Percentiles rank a stretch among this genome's conserved stretches.
These are phyloP conservation scores for Fusarium continuum DNA, from an alignment of 2,329 filamentous ascomycete species.

Conservation along the genomic window DNA sequence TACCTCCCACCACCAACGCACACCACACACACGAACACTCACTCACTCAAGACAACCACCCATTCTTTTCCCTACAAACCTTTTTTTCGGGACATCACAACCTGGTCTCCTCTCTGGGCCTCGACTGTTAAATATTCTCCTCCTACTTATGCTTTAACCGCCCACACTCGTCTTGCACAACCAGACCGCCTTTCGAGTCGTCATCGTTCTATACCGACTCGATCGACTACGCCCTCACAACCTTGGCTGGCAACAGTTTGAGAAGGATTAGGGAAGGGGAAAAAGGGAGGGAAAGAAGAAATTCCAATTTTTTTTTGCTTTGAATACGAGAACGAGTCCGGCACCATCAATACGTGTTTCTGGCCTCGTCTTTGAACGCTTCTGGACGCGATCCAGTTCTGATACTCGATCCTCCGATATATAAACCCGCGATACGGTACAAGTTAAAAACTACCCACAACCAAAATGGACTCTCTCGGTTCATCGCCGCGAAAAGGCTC, in stretches of 20 bases:
- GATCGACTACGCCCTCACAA: constrained; percentile 1
- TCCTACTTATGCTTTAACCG: not conserved
- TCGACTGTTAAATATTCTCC: not conserved
- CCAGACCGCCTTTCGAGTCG: constrained; percentile 30
- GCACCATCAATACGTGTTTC: constrained; percentile 13
- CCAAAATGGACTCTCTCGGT: constrained; percentile 50
- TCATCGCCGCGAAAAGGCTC: constrained; percentile 48
- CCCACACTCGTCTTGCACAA: constrained; percentile 2
- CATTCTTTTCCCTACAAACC: constrained; percentile 6
- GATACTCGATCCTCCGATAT: constrained; percentile 8
- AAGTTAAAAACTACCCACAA: not conserved
- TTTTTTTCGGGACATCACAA: not conserved
- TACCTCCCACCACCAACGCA: constrained; percentile 34
- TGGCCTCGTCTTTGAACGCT: constrained; percentile 1
- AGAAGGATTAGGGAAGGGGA: not conserved
- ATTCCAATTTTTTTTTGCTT: not conserved
- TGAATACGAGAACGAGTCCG: not conserved
- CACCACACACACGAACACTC: constrained; percentile 30
- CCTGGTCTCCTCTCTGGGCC: constrained; percentile 22
- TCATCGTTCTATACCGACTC: constrained; percentile 8
- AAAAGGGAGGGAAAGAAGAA: not conserved
- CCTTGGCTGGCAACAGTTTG: not conserved
- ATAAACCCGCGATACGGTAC: not conserved
- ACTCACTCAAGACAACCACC: constrained; percentile 6
- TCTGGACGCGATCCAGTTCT: constrained; percentile 28